Evolutionary conservation across 164 flowering plant genomes (phyloP).

Genomic region (Magnolia changhungtana): DNA sequence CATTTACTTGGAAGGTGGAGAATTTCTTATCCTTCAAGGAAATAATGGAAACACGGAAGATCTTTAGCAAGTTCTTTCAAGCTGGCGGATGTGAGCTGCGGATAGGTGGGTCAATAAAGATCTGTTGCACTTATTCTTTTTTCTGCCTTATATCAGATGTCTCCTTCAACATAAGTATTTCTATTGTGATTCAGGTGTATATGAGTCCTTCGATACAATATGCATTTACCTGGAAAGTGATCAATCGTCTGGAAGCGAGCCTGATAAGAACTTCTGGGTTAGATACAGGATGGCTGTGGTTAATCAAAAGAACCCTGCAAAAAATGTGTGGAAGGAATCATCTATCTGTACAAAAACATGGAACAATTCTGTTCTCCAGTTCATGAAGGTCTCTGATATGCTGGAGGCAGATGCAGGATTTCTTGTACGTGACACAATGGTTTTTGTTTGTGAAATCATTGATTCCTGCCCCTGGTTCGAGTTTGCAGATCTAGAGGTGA

Average conservation of each 20-base stretch:
- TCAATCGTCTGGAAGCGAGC: constrained; percentile 84
- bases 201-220: constrained; percentile 95
- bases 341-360: constrained; percentile 98
- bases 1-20: constrained; percentile 97
- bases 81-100: constrained; percentile 99
- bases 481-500: constrained; percentile 92
- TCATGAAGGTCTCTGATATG: constrained; percentile 99
- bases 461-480: constrained; percentile 99
- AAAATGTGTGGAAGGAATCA: constrained; percentile 95
- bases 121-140: background rate
- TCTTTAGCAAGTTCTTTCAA: constrained; percentile 95
- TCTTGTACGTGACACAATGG: constrained; percentile 89
- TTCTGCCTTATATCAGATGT: background rate
- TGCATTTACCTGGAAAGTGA: constrained; percentile 97
- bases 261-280: constrained; percentile 96
- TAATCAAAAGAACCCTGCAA: constrained; percentile 86
- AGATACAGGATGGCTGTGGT: constrained; percentile 89
- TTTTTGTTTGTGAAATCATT: constrained; percentile 94
- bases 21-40: constrained; percentile 93
- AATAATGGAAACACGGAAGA: constrained; percentile 94
- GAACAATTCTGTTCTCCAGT: constrained; percentile 99
- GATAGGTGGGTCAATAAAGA: constrained; percentile 59
- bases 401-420: constrained; percentile 94
- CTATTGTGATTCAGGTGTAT: constrained; percentile 53
- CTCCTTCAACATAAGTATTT: background rate